Base-by-base conservation (phyloP, 371 early-diverging fungal species). In the Mortierella sp. region DNA sequence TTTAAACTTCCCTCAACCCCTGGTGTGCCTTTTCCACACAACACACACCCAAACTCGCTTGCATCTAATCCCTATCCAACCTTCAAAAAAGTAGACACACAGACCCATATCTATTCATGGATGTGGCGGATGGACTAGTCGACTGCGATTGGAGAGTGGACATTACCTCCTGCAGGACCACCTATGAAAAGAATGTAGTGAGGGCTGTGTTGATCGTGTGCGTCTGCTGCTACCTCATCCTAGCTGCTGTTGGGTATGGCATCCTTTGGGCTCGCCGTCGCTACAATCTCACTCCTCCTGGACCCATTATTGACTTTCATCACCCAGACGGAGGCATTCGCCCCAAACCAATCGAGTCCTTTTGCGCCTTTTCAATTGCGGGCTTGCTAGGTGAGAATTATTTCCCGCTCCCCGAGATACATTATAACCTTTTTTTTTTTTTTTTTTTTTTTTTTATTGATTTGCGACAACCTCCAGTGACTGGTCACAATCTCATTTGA, bases 301-400 rank as follows among this genome's bases (percentile, higher is more conserved):
- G 80, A 26, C 80, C 80, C 53, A 70, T 70, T 37, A 80, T 80
- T 59, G 68, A 80, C 57, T 80, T 80, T 65, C 74, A 45, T 43
- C 80, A 80, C 32, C 80, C 80, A n/a, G 80, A 80, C 42, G 80
- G 80, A 3, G 75, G 80, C 58, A 71, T 80, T 65, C 80, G 80
- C 10, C 80, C 80, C 35, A 80, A 80, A 43, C 80, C 80, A 37
- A 80, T 80, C 45, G 80, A 80, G 29, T 74, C 75, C 45, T 80
- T 80, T 35, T 80, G 80, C 54, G 75, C 71, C 23, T 28, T 80
- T 45, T 80, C 80, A 45, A 71, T 80, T 53, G 75, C 71, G 12
- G 80, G 80, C 2, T 28, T 79, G 17, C 66, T 79, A 37, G 70
- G 80, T 79, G 66, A 51, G 51, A 23, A 51, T 23, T 26, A 26